phyloP scores from a whole-genome alignment of 2,329 filamentous ascomycete species.

The Exophiala alcalophila region DNA sequence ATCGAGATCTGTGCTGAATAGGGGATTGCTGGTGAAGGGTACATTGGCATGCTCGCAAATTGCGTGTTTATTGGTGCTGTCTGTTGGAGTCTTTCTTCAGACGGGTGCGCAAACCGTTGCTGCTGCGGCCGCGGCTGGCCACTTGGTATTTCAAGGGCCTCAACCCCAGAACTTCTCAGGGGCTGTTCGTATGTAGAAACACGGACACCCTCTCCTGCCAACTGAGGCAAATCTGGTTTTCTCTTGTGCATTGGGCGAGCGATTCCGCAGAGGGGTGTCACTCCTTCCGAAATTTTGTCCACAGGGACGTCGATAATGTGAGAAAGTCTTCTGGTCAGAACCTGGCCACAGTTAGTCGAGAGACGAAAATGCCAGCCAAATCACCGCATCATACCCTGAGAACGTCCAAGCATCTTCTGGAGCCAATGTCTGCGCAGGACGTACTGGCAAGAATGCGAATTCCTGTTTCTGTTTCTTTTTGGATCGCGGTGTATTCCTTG shows the following conservation, averaged over 20 bases:
- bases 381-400: slow-evolving; percentile 11
- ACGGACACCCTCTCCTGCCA: no score
- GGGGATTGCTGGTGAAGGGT: slow-evolving; percentile 3
- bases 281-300: slow-evolving; percentile 11
- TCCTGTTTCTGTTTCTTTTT: slow-evolving; percentile 19
- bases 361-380: not conserved
- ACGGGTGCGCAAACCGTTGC: slow-evolving; percentile 3
- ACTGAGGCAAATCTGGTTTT: not conserved
- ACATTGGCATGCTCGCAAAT: not conserved
- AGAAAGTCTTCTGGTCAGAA: slow-evolving; percentile 16
- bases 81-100: not conserved
- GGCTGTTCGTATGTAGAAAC: no score
- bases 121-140: no score
- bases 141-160: no score
- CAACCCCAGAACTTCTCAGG: no score
- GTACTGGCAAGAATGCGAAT: slow-evolving; percentile 21
- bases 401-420: slow-evolving; percentile 20
- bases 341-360: not conserved
- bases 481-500: slow-evolving; percentile 8
- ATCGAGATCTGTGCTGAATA: slow-evolving; percentile 4
- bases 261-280: slow-evolving; percentile 7
- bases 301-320: slow-evolving; percentile 18
- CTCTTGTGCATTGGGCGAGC: not conserved
- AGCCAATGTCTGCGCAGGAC: slow-evolving; percentile 23
- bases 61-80: not conserved